Conservation (phyloP, 495 filamentous ascomycete genomes). For the Aspergillus cavernicola region DNA sequence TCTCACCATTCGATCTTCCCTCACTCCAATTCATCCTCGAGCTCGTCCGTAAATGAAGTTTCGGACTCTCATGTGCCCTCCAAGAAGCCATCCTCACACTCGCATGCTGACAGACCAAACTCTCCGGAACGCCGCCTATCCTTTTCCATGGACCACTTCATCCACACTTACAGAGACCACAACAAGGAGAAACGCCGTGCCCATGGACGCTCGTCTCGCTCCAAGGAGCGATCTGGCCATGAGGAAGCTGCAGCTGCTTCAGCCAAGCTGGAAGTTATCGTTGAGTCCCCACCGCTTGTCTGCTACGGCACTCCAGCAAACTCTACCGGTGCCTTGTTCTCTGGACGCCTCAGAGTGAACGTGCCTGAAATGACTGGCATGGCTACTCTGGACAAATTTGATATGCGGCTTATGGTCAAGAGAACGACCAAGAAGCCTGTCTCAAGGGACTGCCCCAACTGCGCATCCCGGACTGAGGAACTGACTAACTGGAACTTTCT, state of each 20-base stretch:
- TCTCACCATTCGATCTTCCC: slow-evolving; percentile 37
- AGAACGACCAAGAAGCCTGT: slow-evolving; percentile 78
- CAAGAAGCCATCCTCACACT: slow-evolving; percentile 33
- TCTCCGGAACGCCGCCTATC: slow-evolving; percentile 45
- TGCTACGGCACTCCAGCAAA: slow-evolving; percentile 71
- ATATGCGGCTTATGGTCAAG: slow-evolving; percentile 63
- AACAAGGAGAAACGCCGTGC: slow-evolving; percentile 43
- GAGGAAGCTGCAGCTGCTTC: slow-evolving; percentile 29
- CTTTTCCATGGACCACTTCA: slow-evolving; percentile 42
- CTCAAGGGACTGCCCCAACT: slow-evolving; percentile 69
- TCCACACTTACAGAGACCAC: slow-evolving; percentile 43
- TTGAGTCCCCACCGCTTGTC: slow-evolving; percentile 87
- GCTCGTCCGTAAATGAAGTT: slow-evolving; percentile 39
- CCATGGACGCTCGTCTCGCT: slow-evolving; percentile 34
- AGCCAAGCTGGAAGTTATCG: slow-evolving; percentile 66
- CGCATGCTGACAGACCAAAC: slow-evolving; percentile 27
- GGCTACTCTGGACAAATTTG: slow-evolving; percentile 65
- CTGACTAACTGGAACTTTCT: slow-evolving; percentile 78
- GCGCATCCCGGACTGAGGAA: slow-evolving; percentile 62
- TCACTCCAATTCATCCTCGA: slow-evolving; percentile 39
- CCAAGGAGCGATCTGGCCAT: slow-evolving; percentile 35
- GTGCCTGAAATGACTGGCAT: slow-evolving; percentile 53
- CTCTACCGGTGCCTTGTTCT: slow-evolving; percentile 84
- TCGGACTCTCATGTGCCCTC: slow-evolving; percentile 2
- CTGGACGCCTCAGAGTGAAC: slow-evolving; percentile 73